Evolutionary conservation across 2,329 filamentous ascomycete species (phyloP), one percentile per base, ranked within the genome.

Genomic region (Aspergillus flavus): DNA sequence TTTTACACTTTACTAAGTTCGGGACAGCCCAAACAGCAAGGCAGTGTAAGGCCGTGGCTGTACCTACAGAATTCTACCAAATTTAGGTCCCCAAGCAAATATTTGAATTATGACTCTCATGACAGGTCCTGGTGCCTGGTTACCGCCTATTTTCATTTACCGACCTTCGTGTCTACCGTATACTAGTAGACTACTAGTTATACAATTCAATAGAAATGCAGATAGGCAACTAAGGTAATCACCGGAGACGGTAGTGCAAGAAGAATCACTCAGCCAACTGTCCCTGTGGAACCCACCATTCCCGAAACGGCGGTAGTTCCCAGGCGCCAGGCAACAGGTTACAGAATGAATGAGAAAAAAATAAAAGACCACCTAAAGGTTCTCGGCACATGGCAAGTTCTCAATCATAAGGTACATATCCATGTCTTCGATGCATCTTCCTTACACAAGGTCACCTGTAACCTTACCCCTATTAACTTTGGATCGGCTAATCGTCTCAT

Each of bases 261-360:
- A 12, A 52, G 48, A 52, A 52, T 28, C 48, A 52, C 28, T 32
- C 48, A 52, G 48, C 48, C 48, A 52, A 52, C 48, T 52, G 26
- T 32, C 21, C 48, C 10, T 32, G 48, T 52, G 48, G 48, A 52
- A 52, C 48, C 48, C 4, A 21, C 48, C 48, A 52, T 52, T 52
- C 48, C 48, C 16, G 28, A 52, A 52, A 19, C 26, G 48, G 48
- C 4, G 10, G 30, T 32, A 52, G 48, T n/a, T 52, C 48, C 48
- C 48, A 32, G 48, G 28, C 48, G 19, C 48, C 48, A 52, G 48
- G 48, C 48, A 52, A 52, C 48, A 52, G 48, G 48, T 52, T 21
- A 32, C 48, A 32, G 28, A 11, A 52, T 32, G 16, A 32, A 52
- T 6, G 23, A 10, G 34, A 36, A 14, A 36, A 19, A 48, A 26